Percentiles rank a stretch among this genome's conserved stretches.
phyloP scores from a whole-genome alignment of 2,329 filamentous ascomycete genomes.

The Aspergillus jensenii region DNA sequence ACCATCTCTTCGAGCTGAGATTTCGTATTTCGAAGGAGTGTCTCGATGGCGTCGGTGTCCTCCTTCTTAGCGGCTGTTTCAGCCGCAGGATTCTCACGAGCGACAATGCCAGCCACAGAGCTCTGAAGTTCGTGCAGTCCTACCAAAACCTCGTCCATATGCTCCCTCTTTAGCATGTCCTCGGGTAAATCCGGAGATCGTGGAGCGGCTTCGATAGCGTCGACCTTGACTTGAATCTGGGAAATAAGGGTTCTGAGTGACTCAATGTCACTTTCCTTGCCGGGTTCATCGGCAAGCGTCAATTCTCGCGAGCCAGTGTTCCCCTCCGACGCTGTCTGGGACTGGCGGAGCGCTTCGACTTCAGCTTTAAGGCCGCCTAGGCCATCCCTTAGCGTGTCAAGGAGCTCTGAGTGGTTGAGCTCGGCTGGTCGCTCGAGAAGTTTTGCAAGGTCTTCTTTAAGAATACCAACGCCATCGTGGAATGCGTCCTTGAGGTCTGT shows the following conservation, averaged over 20 bases:
- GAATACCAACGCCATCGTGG: conserved; percentile 69
- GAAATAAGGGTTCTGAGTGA: conserved; percentile 81
- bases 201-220: conserved; percentile 63
- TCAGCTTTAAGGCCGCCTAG: conserved; percentile 73
- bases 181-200: conserved; percentile 37
- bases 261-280: conserved; percentile 71
- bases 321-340: conserved; percentile 49
- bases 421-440: conserved; percentile 77
- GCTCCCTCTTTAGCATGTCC: conserved; percentile 46
- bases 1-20: conserved; percentile 78
- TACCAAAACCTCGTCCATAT: conserved; percentile 48
- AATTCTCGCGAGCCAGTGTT: conserved; percentile 53
- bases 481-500: conserved; percentile 63
- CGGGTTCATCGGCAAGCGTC: conserved; percentile 55
- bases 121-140: conserved; percentile 56
- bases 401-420: conserved; percentile 82
- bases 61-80: conserved; percentile 69
- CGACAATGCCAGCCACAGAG: conserved; percentile 54
- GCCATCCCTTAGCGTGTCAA: conserved; percentile 83
- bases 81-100: conserved; percentile 39
- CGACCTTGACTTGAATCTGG: conserved; percentile 80
- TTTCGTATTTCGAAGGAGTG: conserved; percentile 85
- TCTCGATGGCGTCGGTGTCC: conserved; percentile 88
- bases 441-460: conserved; percentile 73
- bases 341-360: conserved; percentile 72